A percentile compares a stretch with the other conserved stretches of the same genome.
These are phyloP conservation scores for Alternaria gaisen DNA, from an alignment of 2,329 filamentous ascomycete species.

Conservation along the genomic window DNA sequence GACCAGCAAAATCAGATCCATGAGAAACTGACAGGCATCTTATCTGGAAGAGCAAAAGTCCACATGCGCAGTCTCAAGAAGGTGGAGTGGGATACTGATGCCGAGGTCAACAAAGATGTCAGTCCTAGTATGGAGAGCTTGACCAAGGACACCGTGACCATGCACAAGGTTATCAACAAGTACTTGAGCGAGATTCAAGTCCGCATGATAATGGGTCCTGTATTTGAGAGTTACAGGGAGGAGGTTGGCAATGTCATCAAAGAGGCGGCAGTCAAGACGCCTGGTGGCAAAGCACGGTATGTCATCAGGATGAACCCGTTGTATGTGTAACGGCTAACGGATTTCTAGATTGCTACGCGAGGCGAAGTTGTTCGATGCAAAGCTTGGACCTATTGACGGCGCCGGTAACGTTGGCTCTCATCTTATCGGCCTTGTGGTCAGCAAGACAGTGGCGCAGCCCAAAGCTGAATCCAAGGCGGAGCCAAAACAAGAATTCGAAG, in stretches of 20 bases:
- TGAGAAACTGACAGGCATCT: conserved; percentile 92
- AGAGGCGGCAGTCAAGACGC: conserved; percentile 70
- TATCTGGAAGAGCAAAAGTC: conserved; percentile 77
- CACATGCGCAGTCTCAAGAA: conserved; percentile 79
- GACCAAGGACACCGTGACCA: conserved; percentile 82
- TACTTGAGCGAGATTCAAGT: conserved; percentile 81
- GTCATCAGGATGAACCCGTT: conserved; percentile 33
- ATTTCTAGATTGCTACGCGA: conserved; percentile 75
- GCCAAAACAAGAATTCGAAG: not conserved
- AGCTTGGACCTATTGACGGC: conserved; percentile 79
- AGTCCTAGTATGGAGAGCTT: conserved; percentile 87
- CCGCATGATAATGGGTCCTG: conserved; percentile 82
- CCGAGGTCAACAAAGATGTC: conserved; percentile 52
- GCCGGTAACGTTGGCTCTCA: conserved; percentile 77
- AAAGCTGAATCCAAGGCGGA: conserved; percentile 16
- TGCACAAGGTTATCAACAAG: conserved; percentile 84
- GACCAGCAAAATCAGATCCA: conserved; percentile 92
- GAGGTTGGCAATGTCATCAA: conserved; percentile 78
- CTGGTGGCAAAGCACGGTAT: conserved; percentile 75
- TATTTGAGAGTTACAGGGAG: conserved; percentile 82
- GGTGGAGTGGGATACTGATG: conserved; percentile 73
- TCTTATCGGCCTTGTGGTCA: conserved; percentile 70
- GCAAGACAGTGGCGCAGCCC: conserved; percentile 57
- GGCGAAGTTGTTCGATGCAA: conserved; percentile 74
- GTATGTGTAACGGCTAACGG: conserved; percentile 14